These are phyloP conservation scores for Pythium periplocum DNA, from an alignment of 352 stramenopile species.

Conservation along the genomic window DNA sequence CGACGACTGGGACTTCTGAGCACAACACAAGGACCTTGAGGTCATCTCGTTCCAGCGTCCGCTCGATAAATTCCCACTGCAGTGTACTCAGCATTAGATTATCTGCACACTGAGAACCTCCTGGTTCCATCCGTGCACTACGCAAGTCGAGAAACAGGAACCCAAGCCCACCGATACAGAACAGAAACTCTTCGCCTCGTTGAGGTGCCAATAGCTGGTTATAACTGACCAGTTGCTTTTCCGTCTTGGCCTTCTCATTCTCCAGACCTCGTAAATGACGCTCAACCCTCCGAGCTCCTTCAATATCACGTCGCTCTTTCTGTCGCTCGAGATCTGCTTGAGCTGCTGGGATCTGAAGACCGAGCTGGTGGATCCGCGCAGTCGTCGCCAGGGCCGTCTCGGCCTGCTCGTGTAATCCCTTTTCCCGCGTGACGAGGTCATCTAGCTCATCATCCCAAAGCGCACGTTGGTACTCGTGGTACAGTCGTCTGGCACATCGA, in stretches of 20 bases:
- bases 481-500: constrained; percentile 51
- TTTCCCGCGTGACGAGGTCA: constrained; percentile 30
- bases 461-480: constrained; percentile 74
- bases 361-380: constrained; percentile 36
- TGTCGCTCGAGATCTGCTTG: constrained; percentile 41
- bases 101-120: constrained; percentile 48
- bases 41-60: constrained; percentile 23
- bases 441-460: constrained; percentile 72
- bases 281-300: constrained; percentile 50
- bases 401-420: constrained; percentile 19
- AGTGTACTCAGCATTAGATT: constrained; percentile 48
- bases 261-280: constrained; percentile 47
- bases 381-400: constrained; percentile 47
- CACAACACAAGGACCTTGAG: constrained; percentile 44
- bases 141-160: constrained; percentile 66
- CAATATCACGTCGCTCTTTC: constrained; percentile 65
- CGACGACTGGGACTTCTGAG: constrained; percentile 41
- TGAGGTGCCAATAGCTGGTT: constrained; percentile 53
- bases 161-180: constrained; percentile 31
- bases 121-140: constrained; percentile 42
- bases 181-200: constrained; percentile 57
- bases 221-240: constrained; percentile 54
- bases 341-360: constrained; percentile 30
- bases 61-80: constrained; percentile 61
- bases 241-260: constrained; percentile 37